A percentile compares a stretch with the other conserved stretches of the same genome.
Evolutionary conservation across 768 basidiomycete genomes (phyloP).

Genomic region (Phanerodontia chrysosporium): DNA sequence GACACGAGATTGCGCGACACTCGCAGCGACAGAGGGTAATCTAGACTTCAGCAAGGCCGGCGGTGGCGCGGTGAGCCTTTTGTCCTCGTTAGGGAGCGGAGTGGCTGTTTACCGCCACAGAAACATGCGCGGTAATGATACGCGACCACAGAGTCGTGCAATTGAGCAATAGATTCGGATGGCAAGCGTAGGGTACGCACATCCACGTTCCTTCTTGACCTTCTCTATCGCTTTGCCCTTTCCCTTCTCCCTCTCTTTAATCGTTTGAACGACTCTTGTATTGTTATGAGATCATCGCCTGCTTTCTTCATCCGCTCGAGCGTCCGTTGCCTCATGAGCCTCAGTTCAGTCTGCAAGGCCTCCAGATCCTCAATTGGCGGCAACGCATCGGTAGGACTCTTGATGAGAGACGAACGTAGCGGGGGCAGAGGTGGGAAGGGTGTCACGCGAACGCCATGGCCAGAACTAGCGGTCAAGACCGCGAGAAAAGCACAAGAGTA

Average conservation of each 20-base stretch:
- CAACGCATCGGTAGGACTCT: constrained; percentile 57
- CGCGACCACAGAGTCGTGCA: not conserved
- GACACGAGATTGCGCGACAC: constrained; percentile 43
- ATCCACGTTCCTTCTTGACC: constrained; percentile 69
- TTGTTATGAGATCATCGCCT: constrained; percentile 64
- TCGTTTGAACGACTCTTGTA: constrained; percentile 72
- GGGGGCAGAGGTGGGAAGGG: constrained; percentile 44
- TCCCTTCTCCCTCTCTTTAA: constrained; percentile 69
- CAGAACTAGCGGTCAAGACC: constrained; percentile 4
- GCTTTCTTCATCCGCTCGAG: constrained; percentile 71
- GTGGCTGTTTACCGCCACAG: constrained; percentile 29
- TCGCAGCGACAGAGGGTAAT: constrained; percentile 39
- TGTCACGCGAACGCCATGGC: constrained; percentile 61
- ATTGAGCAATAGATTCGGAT: not conserved
- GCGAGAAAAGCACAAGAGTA: not conserved
- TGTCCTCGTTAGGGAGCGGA: constrained; percentile 46
- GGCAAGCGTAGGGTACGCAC: constrained; percentile 43
- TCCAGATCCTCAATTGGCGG: constrained; percentile 75
- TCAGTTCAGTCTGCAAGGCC: constrained; percentile 57
- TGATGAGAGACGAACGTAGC: constrained; percentile 58
- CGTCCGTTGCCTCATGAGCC: constrained; percentile 45
- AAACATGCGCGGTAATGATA: not conserved
- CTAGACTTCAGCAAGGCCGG: constrained; percentile 43
- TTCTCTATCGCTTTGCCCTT: constrained; percentile 68
- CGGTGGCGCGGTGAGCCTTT: constrained; percentile 27